Evolutionary conservation across 345 rosid species (phyloP).

Genomic region (Chamaenerion angustifolium): DNA sequence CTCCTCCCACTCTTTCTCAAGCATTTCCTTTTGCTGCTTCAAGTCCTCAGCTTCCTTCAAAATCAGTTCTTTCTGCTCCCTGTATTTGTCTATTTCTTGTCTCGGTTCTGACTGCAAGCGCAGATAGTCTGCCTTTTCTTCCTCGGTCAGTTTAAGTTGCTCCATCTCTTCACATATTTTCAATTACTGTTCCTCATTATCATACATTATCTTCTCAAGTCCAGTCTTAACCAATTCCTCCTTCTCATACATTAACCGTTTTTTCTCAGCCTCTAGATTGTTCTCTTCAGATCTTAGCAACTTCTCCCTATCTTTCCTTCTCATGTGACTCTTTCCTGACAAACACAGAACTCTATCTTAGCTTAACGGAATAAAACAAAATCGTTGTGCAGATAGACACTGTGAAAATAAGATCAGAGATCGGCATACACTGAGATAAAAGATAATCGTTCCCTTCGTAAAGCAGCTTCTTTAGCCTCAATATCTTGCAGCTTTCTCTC

Average conservation of each 20-base stretch:
- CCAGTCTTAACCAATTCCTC: conserved; percentile 38
- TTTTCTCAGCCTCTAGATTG: conserved; percentile 48
- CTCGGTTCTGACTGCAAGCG: conserved; percentile 75
- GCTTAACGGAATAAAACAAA: conserved; percentile 9
- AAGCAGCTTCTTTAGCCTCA: no score
- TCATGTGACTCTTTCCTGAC: conserved; percentile 72
- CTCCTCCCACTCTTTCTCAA: conserved; percentile 94
- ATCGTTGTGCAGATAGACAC: no score
- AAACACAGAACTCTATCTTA: conserved; percentile 1
- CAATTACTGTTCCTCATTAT: conserved; percentile 48
- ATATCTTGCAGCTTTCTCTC: no score
- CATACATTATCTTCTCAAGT: conserved; percentile 49
- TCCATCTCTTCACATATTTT: conserved; percentile 50
- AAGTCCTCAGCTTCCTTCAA: conserved; percentile 79
- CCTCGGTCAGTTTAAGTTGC: conserved; percentile 49
- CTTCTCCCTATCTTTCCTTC: conserved; percentile 79
- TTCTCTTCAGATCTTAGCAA: conserved; percentile 44
- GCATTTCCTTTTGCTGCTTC: conserved; percentile 64
- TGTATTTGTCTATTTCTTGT: conserved; percentile 59
- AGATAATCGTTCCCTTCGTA: no score
- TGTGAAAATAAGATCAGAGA: no score
- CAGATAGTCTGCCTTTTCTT: conserved; percentile 58
- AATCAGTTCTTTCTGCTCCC: conserved; percentile 62
- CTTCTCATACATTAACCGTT: conserved; percentile 32
- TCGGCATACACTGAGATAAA: no score